Evolutionary conservation across 768 basidiomycete species (phyloP).

Genomic region (Lyophyllum atratum): DNA sequence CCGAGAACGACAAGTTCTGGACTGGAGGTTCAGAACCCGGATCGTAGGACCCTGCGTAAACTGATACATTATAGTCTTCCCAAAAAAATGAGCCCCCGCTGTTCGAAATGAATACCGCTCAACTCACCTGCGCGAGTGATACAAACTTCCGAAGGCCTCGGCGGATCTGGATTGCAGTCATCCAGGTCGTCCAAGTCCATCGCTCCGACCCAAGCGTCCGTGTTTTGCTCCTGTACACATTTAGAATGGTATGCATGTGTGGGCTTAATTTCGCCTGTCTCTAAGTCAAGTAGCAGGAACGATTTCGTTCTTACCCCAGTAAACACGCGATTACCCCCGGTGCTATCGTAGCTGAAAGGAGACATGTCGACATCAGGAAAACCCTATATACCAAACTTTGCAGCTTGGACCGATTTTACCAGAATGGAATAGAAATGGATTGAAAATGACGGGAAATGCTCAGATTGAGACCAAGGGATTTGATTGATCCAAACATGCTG

Average conservation of each 20-base stretch:
- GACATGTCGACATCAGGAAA: neutral
- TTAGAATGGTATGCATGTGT: conserved; percentile 78
- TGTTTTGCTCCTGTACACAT: conserved; percentile 75
- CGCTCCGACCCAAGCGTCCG: conserved; percentile 41
- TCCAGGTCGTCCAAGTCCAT: conserved; percentile 46
- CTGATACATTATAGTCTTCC: conserved; percentile 87
- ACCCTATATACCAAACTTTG: too few species aligned
- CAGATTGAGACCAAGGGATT: too few species aligned
- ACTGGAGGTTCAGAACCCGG: conserved; percentile 40
- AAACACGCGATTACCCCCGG: neutral
- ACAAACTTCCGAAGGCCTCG: conserved; percentile 46
- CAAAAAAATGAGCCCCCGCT: conserved; percentile 6
- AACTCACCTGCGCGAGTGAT: conserved; percentile 52
- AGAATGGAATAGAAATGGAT: too few species aligned
- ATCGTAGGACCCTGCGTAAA: conserved; percentile 58
- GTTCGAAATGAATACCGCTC: neutral
- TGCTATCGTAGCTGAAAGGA: neutral
- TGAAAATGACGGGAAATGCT: too few species aligned
- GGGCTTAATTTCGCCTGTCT: conserved; percentile 79
- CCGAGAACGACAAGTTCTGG: conserved; percentile 88
- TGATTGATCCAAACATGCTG: too few species aligned
- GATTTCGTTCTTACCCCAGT: neutral
- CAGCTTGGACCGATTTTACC: too few species aligned
- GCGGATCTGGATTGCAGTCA: conserved; percentile 39
- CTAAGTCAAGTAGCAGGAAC: conserved; percentile 59